These are phyloP conservation scores for Fusarium nanum DNA, from an alignment of 2,329 filamentous ascomycete species.

Conservation along the genomic window DNA sequence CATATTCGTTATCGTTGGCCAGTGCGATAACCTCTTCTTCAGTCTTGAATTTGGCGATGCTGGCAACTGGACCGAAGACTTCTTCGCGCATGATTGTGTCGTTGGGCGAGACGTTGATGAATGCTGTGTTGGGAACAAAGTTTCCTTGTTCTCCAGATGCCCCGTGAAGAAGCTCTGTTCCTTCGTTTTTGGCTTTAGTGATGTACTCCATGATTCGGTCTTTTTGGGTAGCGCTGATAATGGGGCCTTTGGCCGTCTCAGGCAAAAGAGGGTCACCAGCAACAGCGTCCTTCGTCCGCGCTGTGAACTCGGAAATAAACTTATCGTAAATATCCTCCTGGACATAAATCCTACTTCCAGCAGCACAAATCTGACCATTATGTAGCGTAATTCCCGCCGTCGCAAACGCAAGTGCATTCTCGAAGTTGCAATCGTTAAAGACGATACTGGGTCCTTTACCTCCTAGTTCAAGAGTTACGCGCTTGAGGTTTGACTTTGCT, in stretches of 20 bases:
- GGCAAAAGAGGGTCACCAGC: conserved; percentile 41
- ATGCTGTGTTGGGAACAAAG: conserved; percentile 49
- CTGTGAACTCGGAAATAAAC: conserved; percentile 16
- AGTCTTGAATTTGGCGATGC: conserved; percentile 29
- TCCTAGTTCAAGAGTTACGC: conserved; percentile 79
- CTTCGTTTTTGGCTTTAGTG: conserved; percentile 29
- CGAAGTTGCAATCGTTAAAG: conserved; percentile 70
- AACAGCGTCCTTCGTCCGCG: conserved; percentile 17
- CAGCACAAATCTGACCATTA: conserved; percentile 70
- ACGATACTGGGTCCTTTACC: conserved; percentile 73
- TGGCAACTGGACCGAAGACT: conserved; percentile 27
- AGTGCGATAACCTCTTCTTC: conserved; percentile 22
- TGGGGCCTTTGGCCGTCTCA: conserved; percentile 51
- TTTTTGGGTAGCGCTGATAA: conserved; percentile 72
- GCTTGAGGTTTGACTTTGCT: conserved; percentile 78
- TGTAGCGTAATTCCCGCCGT: conserved; percentile 60
- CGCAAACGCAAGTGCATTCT: conserved; percentile 67
- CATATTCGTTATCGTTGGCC: conserved; percentile 21
- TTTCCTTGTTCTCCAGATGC: conserved; percentile 37
- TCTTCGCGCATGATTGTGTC: conserved; percentile 30
- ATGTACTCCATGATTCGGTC: conserved; percentile 59
- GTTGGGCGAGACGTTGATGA: conserved; percentile 38
- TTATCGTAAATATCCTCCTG: conserved; percentile 65
- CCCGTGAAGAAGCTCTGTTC: conserved; percentile 31
- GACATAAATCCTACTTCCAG: conserved; percentile 69